Evolutionary conservation across 192 early-diverging fungal genomes (phyloP).

Genomic region (Podila minutissima): DNA sequence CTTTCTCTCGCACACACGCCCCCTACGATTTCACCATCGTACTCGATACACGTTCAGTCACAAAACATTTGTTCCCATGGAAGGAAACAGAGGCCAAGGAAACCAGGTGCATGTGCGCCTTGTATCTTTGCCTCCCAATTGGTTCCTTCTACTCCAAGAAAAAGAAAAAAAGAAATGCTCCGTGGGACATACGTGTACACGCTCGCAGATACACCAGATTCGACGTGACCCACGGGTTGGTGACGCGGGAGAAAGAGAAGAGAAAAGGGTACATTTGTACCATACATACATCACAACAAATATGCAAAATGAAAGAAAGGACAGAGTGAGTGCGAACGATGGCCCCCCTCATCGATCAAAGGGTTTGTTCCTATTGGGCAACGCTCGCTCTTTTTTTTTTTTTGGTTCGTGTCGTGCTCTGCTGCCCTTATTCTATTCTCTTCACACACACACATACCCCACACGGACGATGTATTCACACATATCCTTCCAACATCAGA

Average conservation of each 20-base stretch:
- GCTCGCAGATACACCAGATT: constrained; percentile 5
- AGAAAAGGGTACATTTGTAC: not conserved
- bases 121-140: not conserved
- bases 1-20: too few relatives aligned
- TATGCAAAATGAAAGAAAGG: not conserved
- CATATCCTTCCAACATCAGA: too few relatives aligned
- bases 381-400: too few relatives aligned
- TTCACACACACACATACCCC: too few relatives aligned
- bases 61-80: not conserved
- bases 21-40: too few relatives aligned
- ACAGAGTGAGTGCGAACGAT: not conserved
- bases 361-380: not conserved
- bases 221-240: too few relatives aligned
- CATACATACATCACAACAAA: not conserved
- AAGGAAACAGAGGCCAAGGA: not conserved
- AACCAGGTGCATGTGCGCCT: not conserved
- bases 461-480: too few relatives aligned
- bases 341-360: not conserved
- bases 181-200: not conserved
- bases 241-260: not conserved
- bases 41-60: not conserved
- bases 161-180: constrained; percentile 18
- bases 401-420: too few relatives aligned
- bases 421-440: too few relatives aligned
- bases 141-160: not conserved